phyloP scores from a whole-genome alignment of 2,329 filamentous ascomycete species.

The Paecilomyces dactylethromorphus region DNA sequence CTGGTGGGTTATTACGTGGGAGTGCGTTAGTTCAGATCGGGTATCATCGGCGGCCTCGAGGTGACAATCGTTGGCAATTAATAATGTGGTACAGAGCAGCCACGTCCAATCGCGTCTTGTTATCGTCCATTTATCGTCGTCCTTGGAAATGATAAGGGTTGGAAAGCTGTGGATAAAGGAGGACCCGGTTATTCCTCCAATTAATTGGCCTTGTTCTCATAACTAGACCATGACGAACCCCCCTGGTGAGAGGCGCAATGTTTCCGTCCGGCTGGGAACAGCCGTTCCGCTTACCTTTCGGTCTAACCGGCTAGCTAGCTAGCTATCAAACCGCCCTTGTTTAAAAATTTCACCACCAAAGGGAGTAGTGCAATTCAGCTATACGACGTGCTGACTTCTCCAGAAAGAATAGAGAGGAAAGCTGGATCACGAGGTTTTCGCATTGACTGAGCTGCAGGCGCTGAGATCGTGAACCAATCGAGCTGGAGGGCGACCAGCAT shows the following conservation, averaged over 20 bases:
- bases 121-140: too few relatives aligned
- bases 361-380: neutral
- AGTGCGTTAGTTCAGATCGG: neutral
- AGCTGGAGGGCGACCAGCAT: too few relatives aligned
- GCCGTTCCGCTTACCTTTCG: neutral
- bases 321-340: neutral
- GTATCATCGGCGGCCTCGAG: too few relatives aligned
- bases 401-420: neutral
- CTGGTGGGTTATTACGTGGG: neutral
- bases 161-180: too few relatives aligned
- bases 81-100: too few relatives aligned
- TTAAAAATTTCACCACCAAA: neutral
- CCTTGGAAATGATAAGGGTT: too few relatives aligned
- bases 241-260: neutral
- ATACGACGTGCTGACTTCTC: neutral
- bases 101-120: too few relatives aligned
- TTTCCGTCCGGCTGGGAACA: neutral
- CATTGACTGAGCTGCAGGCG: neutral
- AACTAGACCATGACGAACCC: neutral
- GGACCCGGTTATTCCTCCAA: too few relatives aligned
- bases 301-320: neutral
- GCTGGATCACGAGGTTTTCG: neutral
- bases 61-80: too few relatives aligned
- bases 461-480: neutral
- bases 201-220: neutral